Percentiles rank a stretch among this genome's conserved stretches.
phyloP scores from a whole-genome alignment of 805 yeast genomes.

The Monosporozyma servazzii region DNA sequence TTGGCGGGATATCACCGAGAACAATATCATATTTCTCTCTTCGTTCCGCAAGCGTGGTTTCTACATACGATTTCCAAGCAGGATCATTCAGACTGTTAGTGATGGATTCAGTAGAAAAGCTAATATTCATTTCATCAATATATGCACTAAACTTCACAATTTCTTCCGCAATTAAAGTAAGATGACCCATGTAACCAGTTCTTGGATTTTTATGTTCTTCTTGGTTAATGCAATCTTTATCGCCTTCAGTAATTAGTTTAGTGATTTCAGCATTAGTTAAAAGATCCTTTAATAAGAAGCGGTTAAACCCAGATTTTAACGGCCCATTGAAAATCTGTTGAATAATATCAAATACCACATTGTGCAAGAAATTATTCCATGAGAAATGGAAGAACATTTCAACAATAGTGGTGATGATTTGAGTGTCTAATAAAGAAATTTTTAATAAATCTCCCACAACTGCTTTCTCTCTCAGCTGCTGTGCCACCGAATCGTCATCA shows the following conservation, averaged over 20 bases:
- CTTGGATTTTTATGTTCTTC: constrained; percentile 57
- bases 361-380: constrained; percentile 80
- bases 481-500: constrained; percentile 16
- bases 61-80: constrained; percentile 74
- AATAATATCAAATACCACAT: constrained; percentile 74
- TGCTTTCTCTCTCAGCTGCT: constrained; percentile 42
- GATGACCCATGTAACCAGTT: constrained; percentile 94
- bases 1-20: constrained; percentile 52
- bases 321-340: constrained; percentile 76
- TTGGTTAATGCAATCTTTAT: constrained; percentile 46
- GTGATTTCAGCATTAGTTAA: constrained; percentile 54
- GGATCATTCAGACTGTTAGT: constrained; percentile 20
- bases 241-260: constrained; percentile 55
- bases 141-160: constrained; percentile 73
- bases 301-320: constrained; percentile 63
- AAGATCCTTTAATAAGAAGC: constrained; percentile 50
- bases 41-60: constrained; percentile 73
- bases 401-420: constrained; percentile 50
- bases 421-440: constrained; percentile 56
- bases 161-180: constrained; percentile 89
- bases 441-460: constrained; percentile 68
- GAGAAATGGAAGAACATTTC: constrained; percentile 63
- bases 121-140: constrained; percentile 30
- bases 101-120: constrained; percentile 20
- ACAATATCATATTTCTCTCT: constrained; percentile 91